Conservation (phyloP, 2,329 filamentous ascomycete genomes). For the Pezicula radicicola region DNA sequence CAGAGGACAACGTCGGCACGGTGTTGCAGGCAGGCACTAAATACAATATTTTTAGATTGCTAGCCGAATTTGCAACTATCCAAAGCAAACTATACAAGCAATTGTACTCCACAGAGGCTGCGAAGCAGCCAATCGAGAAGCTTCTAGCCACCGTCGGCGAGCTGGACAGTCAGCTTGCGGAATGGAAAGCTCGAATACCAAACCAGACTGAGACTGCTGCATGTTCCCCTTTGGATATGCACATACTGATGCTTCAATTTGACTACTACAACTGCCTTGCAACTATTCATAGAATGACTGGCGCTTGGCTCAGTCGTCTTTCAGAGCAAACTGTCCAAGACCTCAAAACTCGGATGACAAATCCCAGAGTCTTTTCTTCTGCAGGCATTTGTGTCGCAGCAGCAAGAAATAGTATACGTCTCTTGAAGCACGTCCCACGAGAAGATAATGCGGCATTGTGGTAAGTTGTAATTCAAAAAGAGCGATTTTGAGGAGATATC, state of each 20-base stretch:
- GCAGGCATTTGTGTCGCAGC: constrained; percentile 90
- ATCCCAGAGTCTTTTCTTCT: constrained; percentile 91
- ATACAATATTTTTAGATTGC: constrained; percentile 89
- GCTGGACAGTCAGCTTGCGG: constrained; percentile 82
- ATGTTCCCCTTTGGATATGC: constrained; percentile 88
- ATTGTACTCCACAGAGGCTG: constrained; percentile 88
- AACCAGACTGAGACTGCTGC: constrained; percentile 68
- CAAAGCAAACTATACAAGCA: constrained; percentile 92
- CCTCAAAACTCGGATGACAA: constrained; percentile 83
- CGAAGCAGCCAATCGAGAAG: constrained; percentile 89
- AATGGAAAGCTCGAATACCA: constrained; percentile 98
- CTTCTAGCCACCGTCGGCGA: constrained; percentile 94
- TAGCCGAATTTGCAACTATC: constrained; percentile 89
- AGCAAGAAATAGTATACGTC: constrained; percentile 84
- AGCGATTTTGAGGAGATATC: background rate
- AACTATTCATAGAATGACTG: constrained; percentile 97
- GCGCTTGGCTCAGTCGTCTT: constrained; percentile 94
- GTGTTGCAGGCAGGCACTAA: constrained; percentile 84
- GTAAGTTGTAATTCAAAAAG: constrained; percentile 47
- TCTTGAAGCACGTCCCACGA: constrained; percentile 94
- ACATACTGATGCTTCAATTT: constrained; percentile 92
- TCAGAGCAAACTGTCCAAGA: constrained; percentile 97
- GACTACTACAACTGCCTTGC: constrained; percentile 97
- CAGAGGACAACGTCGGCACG: constrained; percentile 87
- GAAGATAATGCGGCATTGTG: constrained; percentile 94